Evolutionary conservation across 2,329 filamentous ascomycete genomes (phyloP), one percentile per base, ranked within the genome.

Genomic region (Sporothrix dimorphospora): DNA sequence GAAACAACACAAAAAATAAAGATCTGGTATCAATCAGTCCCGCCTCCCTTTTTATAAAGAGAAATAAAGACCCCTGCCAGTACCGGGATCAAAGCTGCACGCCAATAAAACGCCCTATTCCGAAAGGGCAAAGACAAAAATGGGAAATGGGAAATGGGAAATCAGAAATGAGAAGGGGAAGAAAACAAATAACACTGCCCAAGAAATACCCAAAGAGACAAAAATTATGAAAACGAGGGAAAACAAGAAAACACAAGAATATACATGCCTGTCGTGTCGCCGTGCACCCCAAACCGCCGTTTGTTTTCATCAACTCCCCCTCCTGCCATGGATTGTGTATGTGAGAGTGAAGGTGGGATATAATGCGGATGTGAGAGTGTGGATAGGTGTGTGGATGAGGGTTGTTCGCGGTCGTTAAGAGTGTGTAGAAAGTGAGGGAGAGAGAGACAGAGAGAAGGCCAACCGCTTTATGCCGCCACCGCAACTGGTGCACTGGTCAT

Each of bases 1-100:
- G 14, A 24, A 63, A 40, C 7, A 27, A 30, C 21, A 12, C 42
- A 55, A 51, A 69, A 45, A 14, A 0, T 8, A 9, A 65, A 65
- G 53, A 65, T 57, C 71, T 70, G 71, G 71, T 70, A 72, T 72
- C 67, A 70, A 45, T 63, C 38, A 38, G 59, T 21, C 42, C 34
- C 63, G 49, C 30, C 40, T 59, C 53, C 30, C 27, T 47, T 63
- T 53, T 34, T 45, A n/a, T 30, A 21, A 27, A 49, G 14, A 51
- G 40, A 71, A 27, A 42, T 40, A 66, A 16, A 65, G 19, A 51
- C 19, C 45, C 69, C 47, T 24, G 12, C 57, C 34, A 63, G 57
- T 34, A 66, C 59, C 45, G 42, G 59, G 38, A 63, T 45, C n/a
- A 45, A 65, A 65, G 16, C 27, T 40, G 21, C 53, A 70, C 19